phyloP scores from a whole-genome alignment of 1,139 yeast species.

The Suhomyces bolitotheri region DNA sequence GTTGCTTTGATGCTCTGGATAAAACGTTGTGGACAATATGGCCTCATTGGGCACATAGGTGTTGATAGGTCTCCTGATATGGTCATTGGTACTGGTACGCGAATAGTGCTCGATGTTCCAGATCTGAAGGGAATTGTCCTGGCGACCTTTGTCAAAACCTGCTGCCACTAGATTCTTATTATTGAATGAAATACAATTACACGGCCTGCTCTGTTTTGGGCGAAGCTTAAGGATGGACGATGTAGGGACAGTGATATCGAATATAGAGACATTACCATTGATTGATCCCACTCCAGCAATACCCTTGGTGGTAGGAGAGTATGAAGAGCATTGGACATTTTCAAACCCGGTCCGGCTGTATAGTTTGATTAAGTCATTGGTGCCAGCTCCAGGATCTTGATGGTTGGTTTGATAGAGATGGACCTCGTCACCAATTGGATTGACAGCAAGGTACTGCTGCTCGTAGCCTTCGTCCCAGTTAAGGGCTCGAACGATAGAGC shows the following conservation, averaged over 20 bases:
- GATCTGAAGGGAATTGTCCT: constrained; percentile 73
- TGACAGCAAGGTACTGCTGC: constrained; percentile 62
- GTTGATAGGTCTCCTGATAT: constrained; percentile 54
- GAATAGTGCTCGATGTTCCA: constrained; percentile 76
- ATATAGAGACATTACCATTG: constrained; percentile 65
- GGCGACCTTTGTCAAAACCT: constrained; percentile 79
- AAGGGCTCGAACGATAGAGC: constrained; percentile 55
- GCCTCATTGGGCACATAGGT: constrained; percentile 75
- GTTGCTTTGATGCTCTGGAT: constrained; percentile 56
- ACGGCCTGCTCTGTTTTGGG: constrained; percentile 71
- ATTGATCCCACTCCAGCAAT: constrained; percentile 72
- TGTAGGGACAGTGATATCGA: constrained; percentile 51
- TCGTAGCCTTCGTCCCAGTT: constrained; percentile 59
- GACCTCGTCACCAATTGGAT: constrained; percentile 70
- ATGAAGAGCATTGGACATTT: constrained; percentile 69
- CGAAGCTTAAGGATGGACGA: constrained; percentile 49
- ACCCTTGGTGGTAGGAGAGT: constrained; percentile 58
- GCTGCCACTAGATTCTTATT: constrained; percentile 66
- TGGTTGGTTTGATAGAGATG: constrained; percentile 57
- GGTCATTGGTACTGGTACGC: constrained; percentile 40
- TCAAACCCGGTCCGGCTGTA: constrained; percentile 65
- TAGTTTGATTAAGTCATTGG: constrained; percentile 46
- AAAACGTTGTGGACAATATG: constrained; percentile 65
- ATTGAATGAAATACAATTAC: constrained; percentile 74
- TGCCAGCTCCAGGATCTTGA: constrained; percentile 35